Base-by-base conservation (phyloP, 768 basidiomycete genomes). In the Hericium erinaceus region DNA sequence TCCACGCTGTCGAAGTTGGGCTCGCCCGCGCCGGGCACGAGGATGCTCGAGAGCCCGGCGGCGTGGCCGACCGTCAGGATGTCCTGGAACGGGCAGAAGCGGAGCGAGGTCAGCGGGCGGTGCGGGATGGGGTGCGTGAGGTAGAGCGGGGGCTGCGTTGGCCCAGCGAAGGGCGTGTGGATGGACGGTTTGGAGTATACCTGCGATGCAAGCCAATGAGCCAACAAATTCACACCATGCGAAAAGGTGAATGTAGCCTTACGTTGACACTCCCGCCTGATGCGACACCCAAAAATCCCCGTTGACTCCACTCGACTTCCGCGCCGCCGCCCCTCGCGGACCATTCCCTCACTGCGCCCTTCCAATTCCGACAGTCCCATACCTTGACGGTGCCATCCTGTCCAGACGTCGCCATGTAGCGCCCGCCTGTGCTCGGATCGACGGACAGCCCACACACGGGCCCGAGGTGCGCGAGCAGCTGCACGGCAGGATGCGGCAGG, bases 331-430 rank as follows among this genome's bases (percentile, higher is more conserved):
- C 84, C 56, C 91, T 75, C 40, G 87, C 76, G 9, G 70, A 74
- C 92, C 94, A 89, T 76, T 70, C 86, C 58, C 92, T 76, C 39
- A 99, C 81, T 3, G 85, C 82, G 8, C 89, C 88, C 62, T 89
- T 92, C 94, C 94, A 98, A 73, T 93, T 97, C 57, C 97, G 74
- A 66, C 89, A 92, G 72, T 98, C 97, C 97, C 97, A 99, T 1
- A 98, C 78, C 65, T 98, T 98, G 53, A 99, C 88, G 0, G 74
- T 81, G 0, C 93, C 87, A 66, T 99, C 97, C 60, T 84, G 76
- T 0, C 95, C 95, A 1, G 87, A 78, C 0, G 92, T 95, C 1
- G 91, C 88, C 86, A 97, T 89, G 65, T 97, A 95, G 33, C 92
- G 69, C 1, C 95, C 95, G 1, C 87, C 87, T 6, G 84, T 77